Evolutionary conservation across 2,329 filamentous ascomycete genomes (phyloP).

Genomic region (Stagonosporopsis cucurbitacearum): DNA sequence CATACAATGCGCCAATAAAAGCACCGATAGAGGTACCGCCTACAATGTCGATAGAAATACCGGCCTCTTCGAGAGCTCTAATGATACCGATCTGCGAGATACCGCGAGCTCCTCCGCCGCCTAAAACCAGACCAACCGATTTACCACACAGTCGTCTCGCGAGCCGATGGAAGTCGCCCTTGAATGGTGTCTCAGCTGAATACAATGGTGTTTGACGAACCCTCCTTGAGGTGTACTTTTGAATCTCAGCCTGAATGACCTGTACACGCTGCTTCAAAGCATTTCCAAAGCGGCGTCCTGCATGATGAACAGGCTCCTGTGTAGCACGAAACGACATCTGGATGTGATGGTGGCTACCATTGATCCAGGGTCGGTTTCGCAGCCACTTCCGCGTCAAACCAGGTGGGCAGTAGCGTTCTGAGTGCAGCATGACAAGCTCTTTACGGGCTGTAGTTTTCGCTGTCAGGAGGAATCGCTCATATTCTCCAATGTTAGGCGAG

Average conservation of each 20-base stretch:
- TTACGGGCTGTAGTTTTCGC: constrained; percentile 98
- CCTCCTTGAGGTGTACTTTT: constrained; percentile 95
- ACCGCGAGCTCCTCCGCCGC: constrained; percentile 89
- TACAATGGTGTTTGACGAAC: constrained; percentile 90
- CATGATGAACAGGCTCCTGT: constrained; percentile 76
- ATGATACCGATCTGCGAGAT: constrained; percentile 95
- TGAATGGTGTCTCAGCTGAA: constrained; percentile 88
- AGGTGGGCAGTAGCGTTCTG: constrained; percentile 83
- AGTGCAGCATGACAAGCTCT: constrained; percentile 85
- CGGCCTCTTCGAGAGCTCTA: constrained; percentile 91
- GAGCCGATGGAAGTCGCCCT: constrained; percentile 94
- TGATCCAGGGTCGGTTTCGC: constrained; percentile 91
- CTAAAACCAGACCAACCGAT: constrained; percentile 91
- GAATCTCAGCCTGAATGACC: constrained; percentile 93
- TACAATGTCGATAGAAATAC: constrained; percentile 93
- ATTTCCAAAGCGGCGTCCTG: constrained; percentile 78
- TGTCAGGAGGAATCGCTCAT: constrained; percentile 92
- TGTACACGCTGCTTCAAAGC: constrained; percentile 92
- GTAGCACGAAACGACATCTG: constrained; percentile 89
- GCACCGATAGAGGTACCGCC: constrained; percentile 96
- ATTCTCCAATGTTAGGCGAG: constrained; percentile 90
- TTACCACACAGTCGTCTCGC: constrained; percentile 90
- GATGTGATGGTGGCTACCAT: constrained; percentile 95
- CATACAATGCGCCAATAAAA: constrained; percentile 94
- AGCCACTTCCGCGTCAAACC: constrained; percentile 90